Evolutionary conservation across 176 grass and related monocot species (phyloP).

Genomic region (Aegilops sharonensis): DNA sequence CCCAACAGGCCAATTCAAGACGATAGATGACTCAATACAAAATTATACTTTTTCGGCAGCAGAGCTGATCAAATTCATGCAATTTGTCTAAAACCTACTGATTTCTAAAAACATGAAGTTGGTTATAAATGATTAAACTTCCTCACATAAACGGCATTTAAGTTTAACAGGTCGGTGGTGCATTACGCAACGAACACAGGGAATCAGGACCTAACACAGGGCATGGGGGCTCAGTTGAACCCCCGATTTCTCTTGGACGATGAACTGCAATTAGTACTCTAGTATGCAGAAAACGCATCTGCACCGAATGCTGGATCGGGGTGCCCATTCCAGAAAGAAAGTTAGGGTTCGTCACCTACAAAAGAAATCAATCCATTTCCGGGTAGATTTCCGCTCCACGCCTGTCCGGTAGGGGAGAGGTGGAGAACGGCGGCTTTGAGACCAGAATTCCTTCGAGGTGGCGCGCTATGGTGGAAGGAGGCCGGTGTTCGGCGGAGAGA

Average conservation of each 20-base stretch:
- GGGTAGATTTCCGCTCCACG: not conserved
- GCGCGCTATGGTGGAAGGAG: not conserved
- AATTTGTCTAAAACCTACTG: not conserved
- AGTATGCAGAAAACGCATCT: not conserved
- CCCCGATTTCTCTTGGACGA: not conserved
- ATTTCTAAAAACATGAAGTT: not conserved
- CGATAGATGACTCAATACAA: not conserved
- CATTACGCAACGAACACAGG: not conserved
- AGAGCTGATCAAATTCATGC: not conserved
- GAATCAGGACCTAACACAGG: not conserved
- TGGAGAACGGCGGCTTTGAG: not conserved
- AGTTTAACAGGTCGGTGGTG: conserved; percentile 8
- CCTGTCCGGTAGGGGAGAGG: not conserved
- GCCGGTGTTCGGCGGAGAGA: not conserved
- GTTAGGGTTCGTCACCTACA: conserved; percentile 17
- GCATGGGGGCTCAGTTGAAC: not conserved
- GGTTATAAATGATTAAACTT: not conserved
- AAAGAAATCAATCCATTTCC: conserved; percentile 14
- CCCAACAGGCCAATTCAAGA: not conserved
- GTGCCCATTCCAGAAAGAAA: not conserved
- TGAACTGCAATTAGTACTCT: not conserved
- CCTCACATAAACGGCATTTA: not conserved
- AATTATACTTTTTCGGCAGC: not conserved
- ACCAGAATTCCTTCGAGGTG: not conserved
- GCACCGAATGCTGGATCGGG: not conserved